These are phyloP conservation scores for Kazachstania bromeliacearum DNA, from an alignment of 805 yeast species.

Conservation along the genomic window DNA sequence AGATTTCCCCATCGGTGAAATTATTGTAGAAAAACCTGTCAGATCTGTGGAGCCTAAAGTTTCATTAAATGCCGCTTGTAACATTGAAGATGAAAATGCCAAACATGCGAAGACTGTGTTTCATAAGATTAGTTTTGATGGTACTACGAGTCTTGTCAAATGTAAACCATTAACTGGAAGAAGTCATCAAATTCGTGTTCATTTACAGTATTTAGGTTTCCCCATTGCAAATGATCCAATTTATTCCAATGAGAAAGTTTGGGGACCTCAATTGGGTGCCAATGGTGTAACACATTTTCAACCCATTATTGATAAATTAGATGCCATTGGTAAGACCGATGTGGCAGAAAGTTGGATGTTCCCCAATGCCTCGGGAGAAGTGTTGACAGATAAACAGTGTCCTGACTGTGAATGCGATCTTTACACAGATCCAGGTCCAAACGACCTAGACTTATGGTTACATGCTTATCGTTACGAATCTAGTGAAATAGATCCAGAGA, in stretches of 20 bases:
- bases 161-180: conserved; percentile 88
- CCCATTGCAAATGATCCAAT: conserved; percentile 93
- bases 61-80: conserved; percentile 49
- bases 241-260: conserved; percentile 65
- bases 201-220: conserved; percentile 75
- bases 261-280: conserved; percentile 74
- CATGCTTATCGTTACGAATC: conserved; percentile 82
- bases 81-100: conserved; percentile 26
- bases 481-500: conserved; percentile 25
- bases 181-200: conserved; percentile 93
- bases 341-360: conserved; percentile 62
- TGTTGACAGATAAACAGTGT: conserved; percentile 50
- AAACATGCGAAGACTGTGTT: conserved; percentile 72
- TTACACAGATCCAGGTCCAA: conserved; percentile 70
- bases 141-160: conserved; percentile 52
- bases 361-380: conserved; percentile 53
- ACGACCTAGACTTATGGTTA: conserved; percentile 75
- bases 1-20: conserved; percentile 55
- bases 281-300: conserved; percentile 43
- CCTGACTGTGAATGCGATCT: conserved; percentile 57
- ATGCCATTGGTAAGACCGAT: conserved; percentile 59
- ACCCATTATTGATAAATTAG: conserved; percentile 40
- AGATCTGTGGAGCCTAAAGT: conserved; percentile 64
- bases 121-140: conserved; percentile 57
- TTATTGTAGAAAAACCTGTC: conserved; percentile 59